Percentiles rank a stretch among this genome's conserved stretches.
Conservation (phyloP, 352 stramenopile species). For the Phytophthora idaei region DNA sequence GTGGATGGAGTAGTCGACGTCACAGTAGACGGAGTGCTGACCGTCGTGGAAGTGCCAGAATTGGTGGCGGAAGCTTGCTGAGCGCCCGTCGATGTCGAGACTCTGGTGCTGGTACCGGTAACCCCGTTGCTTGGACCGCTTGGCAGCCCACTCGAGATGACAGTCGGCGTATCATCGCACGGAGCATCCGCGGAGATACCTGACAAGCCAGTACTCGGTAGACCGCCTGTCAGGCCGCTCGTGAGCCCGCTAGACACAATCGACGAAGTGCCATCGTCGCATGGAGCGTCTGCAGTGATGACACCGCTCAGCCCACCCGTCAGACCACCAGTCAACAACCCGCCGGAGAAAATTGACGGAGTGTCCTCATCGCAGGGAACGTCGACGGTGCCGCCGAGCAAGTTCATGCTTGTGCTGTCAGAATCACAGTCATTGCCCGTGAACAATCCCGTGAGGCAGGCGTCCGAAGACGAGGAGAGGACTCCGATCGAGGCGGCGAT, state of each 20-base stretch:
- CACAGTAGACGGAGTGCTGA: conserved; percentile 1
- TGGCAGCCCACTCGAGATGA: conserved; percentile 8
- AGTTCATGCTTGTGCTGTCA: conserved; percentile 11
- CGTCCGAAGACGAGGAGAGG: conserved; percentile 14
- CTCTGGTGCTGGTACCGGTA: conserved; percentile 3
- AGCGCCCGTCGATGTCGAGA: conserved; percentile 6
- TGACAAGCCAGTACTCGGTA: neutral
- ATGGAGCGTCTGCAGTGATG: conserved; percentile 18
- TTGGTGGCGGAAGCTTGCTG: conserved; percentile 15
- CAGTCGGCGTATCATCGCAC: conserved; percentile 10
- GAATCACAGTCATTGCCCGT: conserved; percentile 25
- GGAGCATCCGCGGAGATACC: conserved; percentile 4
- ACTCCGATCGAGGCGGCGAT: conserved; percentile 9
- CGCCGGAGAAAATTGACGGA: conserved; percentile 19
- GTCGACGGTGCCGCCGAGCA: conserved; percentile 18
- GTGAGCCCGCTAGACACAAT: conserved; percentile 11
- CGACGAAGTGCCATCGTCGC: conserved; percentile 11
- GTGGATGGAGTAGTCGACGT: neutral
- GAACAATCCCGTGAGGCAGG: conserved; percentile 26
- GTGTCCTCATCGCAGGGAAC: conserved; percentile 25
- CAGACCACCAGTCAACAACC: conserved; percentile 7
- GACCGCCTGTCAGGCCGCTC: conserved; percentile 9
- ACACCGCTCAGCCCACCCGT: conserved; percentile 3
- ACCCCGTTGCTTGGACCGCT: conserved; percentile 2
- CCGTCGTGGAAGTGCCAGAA: neutral